Base-by-base conservation (phyloP, 2,329 filamentous ascomycete genomes). In the Epichloe typhina region DNA sequence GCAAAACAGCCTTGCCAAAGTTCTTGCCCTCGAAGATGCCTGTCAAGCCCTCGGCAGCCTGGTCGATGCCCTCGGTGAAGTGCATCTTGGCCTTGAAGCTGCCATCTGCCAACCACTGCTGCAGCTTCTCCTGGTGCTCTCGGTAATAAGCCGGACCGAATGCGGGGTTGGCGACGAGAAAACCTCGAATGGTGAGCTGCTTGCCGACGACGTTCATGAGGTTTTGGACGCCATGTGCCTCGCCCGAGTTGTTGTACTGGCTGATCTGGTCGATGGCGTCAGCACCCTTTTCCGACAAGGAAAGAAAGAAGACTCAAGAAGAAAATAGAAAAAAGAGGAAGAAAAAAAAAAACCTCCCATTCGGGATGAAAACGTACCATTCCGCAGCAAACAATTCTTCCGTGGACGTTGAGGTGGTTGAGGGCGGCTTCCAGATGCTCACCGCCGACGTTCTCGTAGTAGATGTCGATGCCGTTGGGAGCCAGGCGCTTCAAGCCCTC, bases 1-100 rank as follows among this genome's bases (percentile, higher is more conserved):
- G 48, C 51, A 93, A 61, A 21, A 93, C 77, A 15, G 87, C 85
- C 77, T 95, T 95, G 58, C 88, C 88, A 68, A 89, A 86, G 72
- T 94, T 94, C 67, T 85, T 77, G 46, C 88, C 88, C 61, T 78
- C 65, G 50, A 93, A 74, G 72, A 94, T 82, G 12, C 81, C 85
- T 12, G 91, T 67, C 53, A 94, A 74, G 0, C 84, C 88, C 51
- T 89, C 78, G 5, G 80, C 71, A 1, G 83, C 83, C n/a, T 86
- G 82, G 54, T 94, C 88, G 53, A 94, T 89, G 19, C 88, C 87
- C 50, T 83, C 74, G 0, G 83, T 88, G 52, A 86, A 70, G 59
- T 76, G 71, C 54, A 84, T 72, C 68, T 83, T 81, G 47, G 80
- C 76, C 72, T 86, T 86, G 72, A 94, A 77, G 5, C 74, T 80